Evolutionary conservation across 148 eudicot species (phyloP), one percentile per base, ranked within the genome.

Genomic region (Cornus florida): DNA sequence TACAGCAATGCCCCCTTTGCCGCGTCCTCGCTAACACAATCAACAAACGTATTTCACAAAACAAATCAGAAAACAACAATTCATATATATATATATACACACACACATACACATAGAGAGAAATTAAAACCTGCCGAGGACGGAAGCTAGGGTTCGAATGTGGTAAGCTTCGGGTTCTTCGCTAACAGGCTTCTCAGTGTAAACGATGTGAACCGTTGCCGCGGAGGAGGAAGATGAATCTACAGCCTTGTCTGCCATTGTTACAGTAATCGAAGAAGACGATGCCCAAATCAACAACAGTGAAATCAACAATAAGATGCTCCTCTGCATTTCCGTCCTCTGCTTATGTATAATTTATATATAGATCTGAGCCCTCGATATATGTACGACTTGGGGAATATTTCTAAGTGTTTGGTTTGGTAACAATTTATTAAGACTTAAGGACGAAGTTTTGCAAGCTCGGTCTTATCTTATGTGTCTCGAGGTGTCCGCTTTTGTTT

Each of bases 171-270:
- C 92, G 19, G 92, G 91, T 11, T 92, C 90, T 24, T 76, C 85
- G 23, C 62, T 86, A 0, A 56, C 12, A 2, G 97, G 98, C 28
- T 82, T 78, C 59, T 93, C 92, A 0, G 98, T 95, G 84, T 90
- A 92, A 41, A 95, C 81, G 68, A 95, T 90, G 79, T 95, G 92
- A 35, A 90, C 91, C 19, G 78, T 77, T 2, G 90, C 77, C 7
- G 76, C 74, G 1, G 76, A 71, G 3, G 80, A 22, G 14, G 87
- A 6, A 2, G 85, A 24, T 35, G 43, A 62, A 62, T 62, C 66
- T 17, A 53, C 59, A 53, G 66, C 22, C 5, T 17, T 62, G 19
- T 53, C 59, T 1, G 23, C 23, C 19, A 62, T 62, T 62, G 66
- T 20, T 3, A 9, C 8, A 1, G 6, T 20, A 62, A 62, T 62